phyloP scores from a whole-genome alignment of 495 filamentous ascomycete species.

The Aspergillus nanangensis region DNA sequence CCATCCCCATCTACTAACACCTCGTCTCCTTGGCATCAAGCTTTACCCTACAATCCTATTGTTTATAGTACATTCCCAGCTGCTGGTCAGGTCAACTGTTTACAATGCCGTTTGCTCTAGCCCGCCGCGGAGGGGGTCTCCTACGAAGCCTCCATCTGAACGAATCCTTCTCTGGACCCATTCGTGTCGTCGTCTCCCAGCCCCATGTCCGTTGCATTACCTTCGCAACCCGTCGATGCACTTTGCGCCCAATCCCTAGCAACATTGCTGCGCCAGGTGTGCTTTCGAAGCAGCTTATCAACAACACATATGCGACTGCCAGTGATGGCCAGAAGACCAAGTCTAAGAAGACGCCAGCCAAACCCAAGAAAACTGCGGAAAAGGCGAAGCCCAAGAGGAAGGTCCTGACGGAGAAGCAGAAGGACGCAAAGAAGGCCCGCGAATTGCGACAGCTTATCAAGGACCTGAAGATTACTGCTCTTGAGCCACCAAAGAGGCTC shows the following conservation, averaged over 20 bases:
- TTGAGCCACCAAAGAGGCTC: slow-evolving; percentile 28
- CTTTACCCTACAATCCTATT: too few relatives aligned
- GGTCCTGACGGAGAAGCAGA: slow-evolving; percentile 27
- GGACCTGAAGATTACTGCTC: slow-evolving; percentile 27
- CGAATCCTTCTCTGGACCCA: slow-evolving; percentile 20
- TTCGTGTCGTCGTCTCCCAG: slow-evolving; percentile 23
- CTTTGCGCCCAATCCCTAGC: slow-evolving; percentile 5
- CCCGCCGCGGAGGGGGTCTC: slow-evolving; percentile 21
- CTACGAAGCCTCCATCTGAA: slow-evolving; percentile 25
- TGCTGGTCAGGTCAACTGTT: too few relatives aligned
- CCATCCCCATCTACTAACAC: too few relatives aligned
- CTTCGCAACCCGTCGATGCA: slow-evolving; percentile 13
- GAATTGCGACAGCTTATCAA: slow-evolving; percentile 16
- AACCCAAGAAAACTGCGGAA: slow-evolving; percentile 3
- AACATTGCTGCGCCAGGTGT: slow-evolving; percentile 3
- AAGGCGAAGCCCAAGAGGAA: slow-evolving; percentile 8
- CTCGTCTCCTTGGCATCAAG: too few relatives aligned
- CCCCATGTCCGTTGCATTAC: slow-evolving; percentile 25
- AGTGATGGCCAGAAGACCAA: slow-evolving; percentile 13
- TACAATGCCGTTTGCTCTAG: slow-evolving; percentile 29
- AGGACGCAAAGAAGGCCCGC: slow-evolving; percentile 17
- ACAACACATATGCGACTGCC: slow-evolving; percentile 26
- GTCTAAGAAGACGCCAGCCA: slow-evolving; percentile 17
- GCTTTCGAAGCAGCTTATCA: slow-evolving; percentile 7
- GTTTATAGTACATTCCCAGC: too few relatives aligned